phyloP scores from a whole-genome alignment of 805 yeast species.

The Brettanomyces nanus region DNA sequence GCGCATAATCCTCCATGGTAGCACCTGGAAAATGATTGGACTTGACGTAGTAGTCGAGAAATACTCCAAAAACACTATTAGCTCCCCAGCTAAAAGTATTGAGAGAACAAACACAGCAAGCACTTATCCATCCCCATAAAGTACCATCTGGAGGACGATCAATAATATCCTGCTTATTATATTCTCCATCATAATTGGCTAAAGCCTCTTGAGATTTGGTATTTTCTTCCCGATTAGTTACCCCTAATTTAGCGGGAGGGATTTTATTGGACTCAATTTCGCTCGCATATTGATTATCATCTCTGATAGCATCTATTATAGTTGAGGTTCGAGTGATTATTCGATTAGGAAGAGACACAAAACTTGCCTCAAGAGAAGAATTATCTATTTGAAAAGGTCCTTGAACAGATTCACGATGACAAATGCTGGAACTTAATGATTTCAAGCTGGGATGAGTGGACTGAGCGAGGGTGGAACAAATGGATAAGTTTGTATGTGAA shows the following conservation, averaged over 20 bases:
- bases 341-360: neutral
- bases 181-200: slow-evolving; percentile 26
- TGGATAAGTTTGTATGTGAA: too few relatives aligned
- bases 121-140: slow-evolving; percentile 41
- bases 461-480: too few relatives aligned
- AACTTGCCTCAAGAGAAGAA: neutral
- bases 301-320: slow-evolving; percentile 19
- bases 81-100: slow-evolving; percentile 45
- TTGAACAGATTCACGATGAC: too few relatives aligned
- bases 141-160: slow-evolving; percentile 37
- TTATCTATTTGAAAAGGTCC: slow-evolving; percentile 1
- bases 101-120: slow-evolving; percentile 25
- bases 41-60: slow-evolving; percentile 38
- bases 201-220: neutral
- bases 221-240: neutral
- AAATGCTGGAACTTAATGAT: too few relatives aligned
- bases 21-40: slow-evolving; percentile 40
- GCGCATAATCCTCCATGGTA: slow-evolving; percentile 41
- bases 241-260: slow-evolving; percentile 5
- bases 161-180: slow-evolving; percentile 18
- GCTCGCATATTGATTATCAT: slow-evolving; percentile 21
- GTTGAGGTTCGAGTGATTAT: slow-evolving; percentile 18
- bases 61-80: slow-evolving; percentile 47
- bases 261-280: neutral
- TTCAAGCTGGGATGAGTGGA: too few relatives aligned